Conservation (phyloP, 2,329 filamentous ascomycete species). For the Albophoma yamanashiensis region DNA sequence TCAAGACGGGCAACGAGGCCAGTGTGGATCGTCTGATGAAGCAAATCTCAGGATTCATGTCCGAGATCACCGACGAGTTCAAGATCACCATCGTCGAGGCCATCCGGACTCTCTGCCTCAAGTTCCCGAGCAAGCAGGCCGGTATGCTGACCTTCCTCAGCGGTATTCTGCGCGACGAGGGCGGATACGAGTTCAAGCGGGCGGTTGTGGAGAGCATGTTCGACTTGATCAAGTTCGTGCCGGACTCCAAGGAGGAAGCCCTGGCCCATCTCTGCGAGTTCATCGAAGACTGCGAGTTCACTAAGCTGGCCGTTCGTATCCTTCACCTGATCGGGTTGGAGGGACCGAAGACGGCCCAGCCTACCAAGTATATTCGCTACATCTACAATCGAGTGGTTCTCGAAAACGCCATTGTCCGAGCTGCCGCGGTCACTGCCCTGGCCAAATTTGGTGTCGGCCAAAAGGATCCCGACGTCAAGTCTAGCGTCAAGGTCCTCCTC, state of each 20-base stretch:
- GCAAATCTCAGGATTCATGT: conserved; percentile 97
- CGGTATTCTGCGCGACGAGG: conserved; percentile 91
- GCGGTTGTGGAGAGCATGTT: conserved; percentile 99
- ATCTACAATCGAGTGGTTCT: conserved; percentile 98
- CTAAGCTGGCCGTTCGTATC: conserved; percentile 91
- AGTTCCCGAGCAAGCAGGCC: conserved; percentile 96
- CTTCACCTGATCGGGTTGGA: conserved; percentile 89
- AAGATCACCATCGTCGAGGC: conserved; percentile 99
- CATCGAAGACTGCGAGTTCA: conserved; percentile 98
- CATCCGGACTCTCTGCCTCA: conserved; percentile 89
- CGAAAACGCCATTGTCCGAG: conserved; percentile 92
- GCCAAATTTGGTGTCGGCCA: conserved; percentile 97
- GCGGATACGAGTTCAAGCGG: conserved; percentile 96
- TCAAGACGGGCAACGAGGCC: conserved; percentile 96
- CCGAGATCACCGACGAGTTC: conserved; percentile 98
- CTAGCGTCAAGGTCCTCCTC: conserved; percentile 84
- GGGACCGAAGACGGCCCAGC: conserved; percentile 88
- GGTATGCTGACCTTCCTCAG: conserved; percentile 97
- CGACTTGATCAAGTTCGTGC: conserved; percentile 97
- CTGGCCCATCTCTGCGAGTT: conserved; percentile 96
- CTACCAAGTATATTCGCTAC: conserved; percentile 97
- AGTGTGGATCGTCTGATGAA: conserved; percentile 97
- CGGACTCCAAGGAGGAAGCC: conserved; percentile 71
- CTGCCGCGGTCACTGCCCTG: conserved; percentile 87
- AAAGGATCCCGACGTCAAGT: conserved; percentile 93